These are phyloP conservation scores for Aspergillus ochraceus DNA, from an alignment of 2,329 filamentous ascomycete species.

Conservation along the genomic window DNA sequence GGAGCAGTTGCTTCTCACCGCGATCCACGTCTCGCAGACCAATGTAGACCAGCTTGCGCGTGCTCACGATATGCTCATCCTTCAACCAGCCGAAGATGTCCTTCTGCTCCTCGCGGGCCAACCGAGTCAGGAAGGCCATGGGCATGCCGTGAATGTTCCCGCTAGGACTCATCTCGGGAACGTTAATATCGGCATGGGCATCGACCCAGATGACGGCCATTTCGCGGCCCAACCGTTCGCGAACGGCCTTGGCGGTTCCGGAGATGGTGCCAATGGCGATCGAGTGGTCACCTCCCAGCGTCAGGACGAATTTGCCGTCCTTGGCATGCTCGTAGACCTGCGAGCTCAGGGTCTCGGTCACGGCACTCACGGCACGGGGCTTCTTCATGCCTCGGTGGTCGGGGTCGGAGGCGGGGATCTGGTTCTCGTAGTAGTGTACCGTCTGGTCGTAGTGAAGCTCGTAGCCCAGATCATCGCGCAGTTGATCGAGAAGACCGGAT, in stretches of 20 bases:
- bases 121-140: conserved; percentile 82
- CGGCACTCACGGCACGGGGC: conserved; percentile 78
- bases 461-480: conserved; percentile 84
- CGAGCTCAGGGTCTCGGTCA: conserved; percentile 74
- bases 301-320: conserved; percentile 83
- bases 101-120: conserved; percentile 72
- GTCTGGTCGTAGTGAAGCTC: conserved; percentile 78
- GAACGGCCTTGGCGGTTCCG: conserved; percentile 80
- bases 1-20: conserved; percentile 90
- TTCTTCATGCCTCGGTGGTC: conserved; percentile 93
- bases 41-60: conserved; percentile 93
- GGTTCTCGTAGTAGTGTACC: conserved; percentile 78
- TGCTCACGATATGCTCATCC: conserved; percentile 58
- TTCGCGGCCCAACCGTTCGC: conserved; percentile 77
- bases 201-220: conserved; percentile 98
- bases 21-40: conserved; percentile 88
- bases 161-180: conserved; percentile 81
- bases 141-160: conserved; percentile 99
- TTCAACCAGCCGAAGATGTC: conserved; percentile 89
- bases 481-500: conserved; percentile 78
- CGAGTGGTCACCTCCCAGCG: conserved; percentile 91
- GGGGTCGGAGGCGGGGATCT: conserved; percentile 69
- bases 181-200: conserved; percentile 97
- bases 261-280: conserved; percentile 94
- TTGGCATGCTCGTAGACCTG: conserved; percentile 87